A percentile compares a stretch with the other conserved stretches of the same genome.
Conservation (phyloP, 345 rosid genomes). For the Eucalyptus marginata region DNA sequence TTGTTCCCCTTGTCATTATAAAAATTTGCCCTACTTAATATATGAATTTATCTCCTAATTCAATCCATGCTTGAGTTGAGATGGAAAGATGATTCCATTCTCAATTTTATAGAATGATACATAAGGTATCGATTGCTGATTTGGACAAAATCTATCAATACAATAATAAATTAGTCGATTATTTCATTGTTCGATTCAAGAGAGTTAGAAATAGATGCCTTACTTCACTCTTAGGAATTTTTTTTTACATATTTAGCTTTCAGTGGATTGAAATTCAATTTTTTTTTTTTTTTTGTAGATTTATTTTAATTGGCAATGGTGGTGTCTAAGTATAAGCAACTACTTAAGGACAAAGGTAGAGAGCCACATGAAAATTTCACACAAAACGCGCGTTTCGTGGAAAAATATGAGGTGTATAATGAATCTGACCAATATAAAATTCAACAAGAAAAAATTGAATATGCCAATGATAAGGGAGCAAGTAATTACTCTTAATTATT, state of each 20-base stretch:
- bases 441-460: neutral
- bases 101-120: neutral
- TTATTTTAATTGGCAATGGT: neutral
- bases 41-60: neutral
- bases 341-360: neutral
- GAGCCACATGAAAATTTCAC: neutral
- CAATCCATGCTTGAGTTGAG: neutral
- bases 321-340: neutral
- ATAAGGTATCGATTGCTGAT: neutral
- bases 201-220: neutral
- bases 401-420: no score
- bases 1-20: neutral
- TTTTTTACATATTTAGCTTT: neutral
- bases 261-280: neutral
- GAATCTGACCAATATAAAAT: no score
- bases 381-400: no score
- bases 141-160: neutral
- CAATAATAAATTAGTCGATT: neutral
- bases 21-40: neutral
- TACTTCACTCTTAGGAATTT: neutral
- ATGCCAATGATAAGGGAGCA: neutral
- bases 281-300: neutral
- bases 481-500: neutral
- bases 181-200: neutral
- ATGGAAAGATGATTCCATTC: neutral